These are phyloP conservation scores for Sanghuangporus sanghuang DNA, from an alignment of 1,284 basidiomycete species.

Conservation along the genomic window DNA sequence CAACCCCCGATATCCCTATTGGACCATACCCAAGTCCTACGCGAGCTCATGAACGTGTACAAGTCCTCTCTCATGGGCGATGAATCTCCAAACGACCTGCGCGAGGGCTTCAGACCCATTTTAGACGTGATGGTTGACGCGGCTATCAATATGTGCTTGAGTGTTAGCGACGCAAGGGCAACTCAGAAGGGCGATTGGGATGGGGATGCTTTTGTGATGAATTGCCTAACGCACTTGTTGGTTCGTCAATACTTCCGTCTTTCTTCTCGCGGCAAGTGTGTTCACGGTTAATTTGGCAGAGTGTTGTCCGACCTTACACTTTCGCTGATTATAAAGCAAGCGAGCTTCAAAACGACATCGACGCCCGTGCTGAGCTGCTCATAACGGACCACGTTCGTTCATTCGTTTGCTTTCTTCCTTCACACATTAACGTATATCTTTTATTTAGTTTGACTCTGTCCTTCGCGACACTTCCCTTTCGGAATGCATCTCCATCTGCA, in stretches of 20 bases:
- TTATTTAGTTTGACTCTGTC: slow-evolving; percentile 60
- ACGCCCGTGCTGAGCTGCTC: slow-evolving; percentile 58
- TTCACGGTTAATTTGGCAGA: slow-evolving; percentile 34
- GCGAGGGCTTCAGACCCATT: slow-evolving; percentile 61
- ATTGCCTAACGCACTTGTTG: slow-evolving; percentile 78
- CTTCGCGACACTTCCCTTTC: slow-evolving; percentile 71
- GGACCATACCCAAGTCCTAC: slow-evolving; percentile 77
- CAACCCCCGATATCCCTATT: slow-evolving; percentile 75
- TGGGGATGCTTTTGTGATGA: slow-evolving; percentile 73
- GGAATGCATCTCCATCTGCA: slow-evolving; percentile 56
- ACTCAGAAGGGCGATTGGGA: slow-evolving; percentile 64
- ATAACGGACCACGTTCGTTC: slow-evolving; percentile 77
- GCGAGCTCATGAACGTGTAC: slow-evolving; percentile 86
- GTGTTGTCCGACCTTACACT: slow-evolving; percentile 63
- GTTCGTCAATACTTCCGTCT: slow-evolving; percentile 33
- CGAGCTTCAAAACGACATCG: slow-evolving; percentile 57
- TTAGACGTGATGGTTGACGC: slow-evolving; percentile 82
- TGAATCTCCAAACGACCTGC: slow-evolving; percentile 44
- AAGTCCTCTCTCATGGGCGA: slow-evolving; percentile 72
- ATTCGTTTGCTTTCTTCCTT: background rate
- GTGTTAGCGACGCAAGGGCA: slow-evolving; percentile 64
- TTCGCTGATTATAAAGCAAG: slow-evolving; percentile 66
- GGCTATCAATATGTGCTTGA: slow-evolving; percentile 69
- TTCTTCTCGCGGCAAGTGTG: background rate
- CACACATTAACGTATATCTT: slow-evolving; percentile 1